phyloP scores from a whole-genome alignment of 1,284 basidiomycete species.

The Malassezia caprae region DNA sequence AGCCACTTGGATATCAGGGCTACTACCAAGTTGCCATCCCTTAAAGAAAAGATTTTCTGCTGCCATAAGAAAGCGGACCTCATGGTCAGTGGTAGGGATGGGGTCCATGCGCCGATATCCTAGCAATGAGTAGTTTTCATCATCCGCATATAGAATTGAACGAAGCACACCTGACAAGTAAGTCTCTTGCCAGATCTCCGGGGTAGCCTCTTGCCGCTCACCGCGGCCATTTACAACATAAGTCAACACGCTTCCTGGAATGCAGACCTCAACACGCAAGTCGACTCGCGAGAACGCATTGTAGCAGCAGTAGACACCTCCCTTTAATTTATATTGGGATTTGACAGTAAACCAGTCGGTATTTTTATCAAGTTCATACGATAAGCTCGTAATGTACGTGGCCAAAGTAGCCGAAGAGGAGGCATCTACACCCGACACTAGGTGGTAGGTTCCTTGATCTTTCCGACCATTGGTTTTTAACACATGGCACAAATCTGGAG shows the following conservation, averaged over 20 bases:
- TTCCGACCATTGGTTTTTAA: conserved; percentile 68
- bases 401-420: conserved; percentile 93
- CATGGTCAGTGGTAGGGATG: conserved; percentile 77
- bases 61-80: conserved; percentile 78
- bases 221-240: conserved; percentile 90
- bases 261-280: conserved; percentile 92
- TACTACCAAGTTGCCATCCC: conserved; percentile 96
- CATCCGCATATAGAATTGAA: conserved; percentile 87
- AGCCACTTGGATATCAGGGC: conserved; percentile 96
- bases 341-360: conserved; percentile 73
- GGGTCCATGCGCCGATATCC: conserved; percentile 93
- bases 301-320: conserved; percentile 94
- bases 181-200: conserved; percentile 92
- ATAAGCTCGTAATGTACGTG: conserved; percentile 93
- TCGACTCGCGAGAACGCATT: conserved; percentile 97
- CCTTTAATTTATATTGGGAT: conserved; percentile 75
- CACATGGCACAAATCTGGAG: conserved; percentile 91
- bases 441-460: conserved; percentile 48
- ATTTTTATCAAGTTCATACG: conserved; percentile 83
- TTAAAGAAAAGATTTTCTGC: conserved; percentile 83
- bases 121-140: conserved; percentile 78
- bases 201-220: conserved; percentile 81
- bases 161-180: conserved; percentile 86
- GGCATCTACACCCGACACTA: conserved; percentile 84
- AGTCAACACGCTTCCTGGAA: conserved; percentile 89